Evolutionary conservation across 176 grass and related monocot genomes (phyloP), one percentile per base, ranked within the genome.

Genomic region (Dactylis glomerata): DNA sequence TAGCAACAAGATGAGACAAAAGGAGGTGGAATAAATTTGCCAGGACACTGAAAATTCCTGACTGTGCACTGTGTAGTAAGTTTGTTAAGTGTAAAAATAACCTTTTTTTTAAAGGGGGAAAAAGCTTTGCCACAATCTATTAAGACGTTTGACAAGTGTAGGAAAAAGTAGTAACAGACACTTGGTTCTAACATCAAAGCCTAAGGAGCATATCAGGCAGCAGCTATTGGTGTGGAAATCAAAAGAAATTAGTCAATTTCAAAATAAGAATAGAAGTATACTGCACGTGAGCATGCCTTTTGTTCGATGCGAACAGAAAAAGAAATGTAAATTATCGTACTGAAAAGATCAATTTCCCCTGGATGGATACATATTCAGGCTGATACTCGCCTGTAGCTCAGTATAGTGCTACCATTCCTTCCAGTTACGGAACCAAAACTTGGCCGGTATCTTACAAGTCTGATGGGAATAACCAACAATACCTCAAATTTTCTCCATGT

Each of bases 191-290:
- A 57, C 10, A 59, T 73, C 76, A 93, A 93, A 71, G 93, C 91
- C 89, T 95, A 91, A 82, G 88, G 89, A 98, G 89, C 84, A 98
- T 85, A 90, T 95, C 93, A 85, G 92, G 87, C 80, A 95, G 89
- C 75, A 98, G 65, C 96, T 87, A 76, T 65, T 33, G 15, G 34
- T 11, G 33, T 65, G 24, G 16, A 51, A 81, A 76, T 81, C 58
- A 17, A 75, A 65, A 41, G 31, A 31, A 84, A 42, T 65, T 72
- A 81, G 45, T 13, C 33, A 84, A 26, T 65, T 15, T 49, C 19
- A 45, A 40, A 37, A 41, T 40, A 52, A 76, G 10, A 45, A 64
- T 55, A 20, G 10, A 41, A 8, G 5, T 5, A 47, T 16, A 73
- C 6, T 73, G 13, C 13, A 52, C 59, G 33, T 10, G 13, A 58